Conservation (phyloP, 495 filamentous ascomycete genomes). For the Penicillium waksmanii region DNA sequence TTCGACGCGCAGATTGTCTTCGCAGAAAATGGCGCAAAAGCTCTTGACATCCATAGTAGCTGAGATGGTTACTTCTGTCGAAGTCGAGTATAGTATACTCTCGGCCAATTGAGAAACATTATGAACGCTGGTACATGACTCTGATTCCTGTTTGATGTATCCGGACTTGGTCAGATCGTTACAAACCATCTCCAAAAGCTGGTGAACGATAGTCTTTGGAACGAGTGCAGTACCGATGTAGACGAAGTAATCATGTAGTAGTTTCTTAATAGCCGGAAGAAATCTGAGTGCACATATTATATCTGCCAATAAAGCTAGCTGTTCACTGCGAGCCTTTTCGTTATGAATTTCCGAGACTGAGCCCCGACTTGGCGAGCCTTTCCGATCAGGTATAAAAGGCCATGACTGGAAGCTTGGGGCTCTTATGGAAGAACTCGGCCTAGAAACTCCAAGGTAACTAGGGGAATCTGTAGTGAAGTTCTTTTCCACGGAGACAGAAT, state of each 20-base stretch:
- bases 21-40: slow-evolving; percentile 22
- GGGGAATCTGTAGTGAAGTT: background rate
- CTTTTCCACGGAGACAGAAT: background rate
- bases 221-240: slow-evolving; percentile 17
- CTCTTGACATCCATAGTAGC: slow-evolving; percentile 17
- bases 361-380: slow-evolving; percentile 6
- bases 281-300: slow-evolving; percentile 20
- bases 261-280: slow-evolving; percentile 23
- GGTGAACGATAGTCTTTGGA: slow-evolving; percentile 19
- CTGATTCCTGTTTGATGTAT: background rate
- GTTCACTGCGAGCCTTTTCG: slow-evolving; percentile 11
- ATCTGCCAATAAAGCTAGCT: slow-evolving; percentile 19
- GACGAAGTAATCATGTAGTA: slow-evolving; percentile 20
- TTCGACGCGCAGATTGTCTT: slow-evolving; percentile 23
- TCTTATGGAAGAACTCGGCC: background rate
- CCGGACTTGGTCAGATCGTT: slow-evolving; percentile 14
- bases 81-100: slow-evolving; percentile 15
- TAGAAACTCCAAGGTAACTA: background rate
- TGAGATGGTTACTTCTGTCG: slow-evolving; percentile 16
- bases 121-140: background rate
- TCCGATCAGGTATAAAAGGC: slow-evolving; percentile 24
- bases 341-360: slow-evolving; percentile 8
- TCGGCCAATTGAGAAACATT: slow-evolving; percentile 8
- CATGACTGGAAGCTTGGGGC: slow-evolving; percentile 22
- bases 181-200: slow-evolving; percentile 9